A percentile compares a stretch with the other conserved stretches of the same genome.
Conservation (phyloP, 2,329 filamentous ascomycete species). For the Proliferodiscus dingleyae region DNA sequence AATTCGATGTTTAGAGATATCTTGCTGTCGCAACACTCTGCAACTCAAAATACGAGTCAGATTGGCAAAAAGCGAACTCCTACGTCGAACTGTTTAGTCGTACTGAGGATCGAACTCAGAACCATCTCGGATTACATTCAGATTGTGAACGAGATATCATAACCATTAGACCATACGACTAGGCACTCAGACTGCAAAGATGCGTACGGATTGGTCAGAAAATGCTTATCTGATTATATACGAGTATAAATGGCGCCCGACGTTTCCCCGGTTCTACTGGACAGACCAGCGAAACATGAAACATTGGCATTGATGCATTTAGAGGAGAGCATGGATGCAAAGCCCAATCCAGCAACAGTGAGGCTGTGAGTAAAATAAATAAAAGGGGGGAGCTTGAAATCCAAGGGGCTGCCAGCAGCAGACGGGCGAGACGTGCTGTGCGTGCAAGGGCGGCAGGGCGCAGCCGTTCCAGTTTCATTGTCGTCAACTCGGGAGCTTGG, state of each 20-base stretch:
- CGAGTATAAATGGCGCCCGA: no score
- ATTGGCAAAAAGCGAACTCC: no score
- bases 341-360: no score
- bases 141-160: constrained; percentile 33
- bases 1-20: no score
- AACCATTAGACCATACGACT: constrained; percentile 29
- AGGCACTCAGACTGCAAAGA: neutral
- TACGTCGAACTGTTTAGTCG: no score
- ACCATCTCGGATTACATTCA: constrained; percentile 30
- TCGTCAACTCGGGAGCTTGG: constrained; percentile 3
- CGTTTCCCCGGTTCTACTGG: no score
- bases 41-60: no score
- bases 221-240: neutral
- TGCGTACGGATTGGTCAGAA: neutral
- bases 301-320: no score
- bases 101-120: constrained; percentile 31
- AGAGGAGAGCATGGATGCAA: neutral
- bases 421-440: constrained; percentile 3
- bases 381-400: neutral
- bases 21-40: no score
- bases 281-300: neutral
- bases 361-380: neutral
- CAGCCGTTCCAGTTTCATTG: neutral
- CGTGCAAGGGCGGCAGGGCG: neutral
- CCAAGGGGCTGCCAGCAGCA: neutral